Evolutionary conservation across 495 filamentous ascomycete species (phyloP), one percentile per base, ranked within the genome.

Genomic region (Hamigera avellanea): DNA sequence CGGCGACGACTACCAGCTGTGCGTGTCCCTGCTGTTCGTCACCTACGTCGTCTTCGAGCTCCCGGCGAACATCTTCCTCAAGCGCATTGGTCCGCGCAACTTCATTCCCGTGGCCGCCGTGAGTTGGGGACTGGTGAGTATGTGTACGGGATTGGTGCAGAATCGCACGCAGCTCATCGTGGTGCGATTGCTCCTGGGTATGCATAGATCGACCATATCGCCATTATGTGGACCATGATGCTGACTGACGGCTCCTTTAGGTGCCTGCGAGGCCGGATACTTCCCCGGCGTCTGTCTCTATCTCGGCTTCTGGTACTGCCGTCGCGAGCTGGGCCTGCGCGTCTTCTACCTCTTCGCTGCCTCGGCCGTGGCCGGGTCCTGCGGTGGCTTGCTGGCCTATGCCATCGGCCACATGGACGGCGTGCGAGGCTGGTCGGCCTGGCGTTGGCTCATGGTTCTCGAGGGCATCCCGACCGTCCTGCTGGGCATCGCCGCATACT

Each of bases 271-370:
- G 46, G 70, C 66, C 9, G 72, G 72, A 1, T 53, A 67, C 6
- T 69, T 69, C 32, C 66, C 66, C 1, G 75, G 77, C 1, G 57
- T 81, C 15, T 69, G 72, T 34, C 61, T 77, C n/a, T 83, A 83
- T 42, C 62, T 87, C 13, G 83, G 76, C 1, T 69, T 85, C 35
- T 84, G 85, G 57, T 87, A 86, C 50, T 77, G 72, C 30, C 80
- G 80, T 41, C 66, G 69, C 7, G 81, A 87, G 45, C 71, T 86
- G 14, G 83, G 81, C 6, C 62, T 86, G 19, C 73, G 84, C 18
- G 76, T 84, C 4, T 75, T 77, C 0, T 85, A 85, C 46, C 65
- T 88, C 3, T 88, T 87, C 52, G 78, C 81, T 35, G 80, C 70
- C 27, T 73, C 84, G 2, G 83, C 84, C 1, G 63, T 86, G 8